Evolutionary conservation across 495 filamentous ascomycete genomes (phyloP).

Genomic region (Immersiella caudata): DNA sequence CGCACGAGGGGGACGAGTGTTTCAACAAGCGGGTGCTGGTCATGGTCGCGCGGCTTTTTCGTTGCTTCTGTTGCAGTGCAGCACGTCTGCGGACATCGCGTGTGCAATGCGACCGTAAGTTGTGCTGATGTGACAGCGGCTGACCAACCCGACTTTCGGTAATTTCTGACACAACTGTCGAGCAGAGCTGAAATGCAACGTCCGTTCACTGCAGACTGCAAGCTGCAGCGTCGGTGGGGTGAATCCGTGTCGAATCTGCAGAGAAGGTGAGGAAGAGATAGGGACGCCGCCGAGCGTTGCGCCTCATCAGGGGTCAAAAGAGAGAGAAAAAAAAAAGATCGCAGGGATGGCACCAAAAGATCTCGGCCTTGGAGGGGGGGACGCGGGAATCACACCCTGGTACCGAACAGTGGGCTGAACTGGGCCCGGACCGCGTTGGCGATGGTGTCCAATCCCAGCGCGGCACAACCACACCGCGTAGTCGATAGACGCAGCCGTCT

Average conservation of each 20-base stretch:
- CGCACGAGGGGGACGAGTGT: not conserved
- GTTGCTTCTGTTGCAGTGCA: not conserved
- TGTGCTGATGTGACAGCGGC: not conserved
- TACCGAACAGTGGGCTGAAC: slow-evolving; percentile 8
- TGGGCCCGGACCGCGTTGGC: not conserved
- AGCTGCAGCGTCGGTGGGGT: not conserved
- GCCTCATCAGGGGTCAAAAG: not conserved
- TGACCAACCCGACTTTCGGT: not conserved
- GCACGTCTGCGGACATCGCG: not conserved
- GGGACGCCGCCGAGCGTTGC: not conserved
- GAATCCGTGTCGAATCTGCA: not conserved
- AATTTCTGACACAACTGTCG: not conserved
- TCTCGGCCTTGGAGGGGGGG: not conserved
- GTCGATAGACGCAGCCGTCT: slow-evolving; percentile 8
- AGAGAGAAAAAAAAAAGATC: not conserved
- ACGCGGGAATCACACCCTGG: slow-evolving; percentile 11
- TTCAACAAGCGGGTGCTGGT: not conserved
- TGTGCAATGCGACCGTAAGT: not conserved
- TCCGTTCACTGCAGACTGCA: not conserved
- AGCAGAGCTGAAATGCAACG: not conserved
- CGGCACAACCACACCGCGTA: slow-evolving; percentile 7
- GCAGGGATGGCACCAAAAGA: not conserved
- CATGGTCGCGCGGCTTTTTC: too few species aligned
- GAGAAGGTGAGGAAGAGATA: not conserved
- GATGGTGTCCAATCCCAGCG: not conserved